A percentile compares a stretch with the other conserved stretches of the same genome.
These are phyloP conservation scores for Eucalyptus virginea DNA, from an alignment of 345 rosid genomes.

Conservation along the genomic window DNA sequence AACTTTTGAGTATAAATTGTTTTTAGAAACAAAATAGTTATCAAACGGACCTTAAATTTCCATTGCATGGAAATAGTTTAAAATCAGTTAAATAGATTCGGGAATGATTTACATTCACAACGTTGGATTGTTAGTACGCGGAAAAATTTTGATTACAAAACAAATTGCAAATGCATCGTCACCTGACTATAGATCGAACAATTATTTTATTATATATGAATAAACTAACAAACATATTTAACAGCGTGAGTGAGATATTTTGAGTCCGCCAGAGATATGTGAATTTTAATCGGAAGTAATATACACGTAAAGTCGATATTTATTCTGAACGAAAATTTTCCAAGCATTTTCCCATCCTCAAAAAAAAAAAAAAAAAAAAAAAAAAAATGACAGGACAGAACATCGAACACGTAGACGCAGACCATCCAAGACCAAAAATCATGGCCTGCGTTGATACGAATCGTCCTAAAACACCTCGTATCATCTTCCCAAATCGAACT, in stretches of 20 bases:
- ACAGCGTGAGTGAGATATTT: not conserved
- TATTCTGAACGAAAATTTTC: not conserved
- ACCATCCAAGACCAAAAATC: not conserved
- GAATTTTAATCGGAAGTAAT: not conserved
- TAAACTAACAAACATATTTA: not conserved
- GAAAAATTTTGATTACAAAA: not conserved
- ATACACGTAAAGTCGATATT: not conserved
- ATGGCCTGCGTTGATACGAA: not conserved
- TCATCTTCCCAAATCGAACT: not conserved
- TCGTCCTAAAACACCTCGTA: not conserved
- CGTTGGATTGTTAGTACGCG: fast-evolving
- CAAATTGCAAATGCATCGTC: not conserved
- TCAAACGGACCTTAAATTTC: fast-evolving
- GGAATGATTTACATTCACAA: no score
- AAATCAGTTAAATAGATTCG: fast-evolving
- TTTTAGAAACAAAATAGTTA: fast-evolving
- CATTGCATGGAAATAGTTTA: fast-evolving
- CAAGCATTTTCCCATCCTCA: not conserved
- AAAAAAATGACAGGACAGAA: not conserved
- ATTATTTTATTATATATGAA: not conserved
- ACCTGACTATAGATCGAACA: not conserved
- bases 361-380: not conserved
- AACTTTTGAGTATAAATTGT: fast-evolving
- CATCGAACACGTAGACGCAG: not conserved
- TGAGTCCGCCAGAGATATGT: not conserved